These are phyloP conservation scores for Prototheca wickerhamii DNA, from an alignment of 163 green algal genomes.

Conservation along the genomic window DNA sequence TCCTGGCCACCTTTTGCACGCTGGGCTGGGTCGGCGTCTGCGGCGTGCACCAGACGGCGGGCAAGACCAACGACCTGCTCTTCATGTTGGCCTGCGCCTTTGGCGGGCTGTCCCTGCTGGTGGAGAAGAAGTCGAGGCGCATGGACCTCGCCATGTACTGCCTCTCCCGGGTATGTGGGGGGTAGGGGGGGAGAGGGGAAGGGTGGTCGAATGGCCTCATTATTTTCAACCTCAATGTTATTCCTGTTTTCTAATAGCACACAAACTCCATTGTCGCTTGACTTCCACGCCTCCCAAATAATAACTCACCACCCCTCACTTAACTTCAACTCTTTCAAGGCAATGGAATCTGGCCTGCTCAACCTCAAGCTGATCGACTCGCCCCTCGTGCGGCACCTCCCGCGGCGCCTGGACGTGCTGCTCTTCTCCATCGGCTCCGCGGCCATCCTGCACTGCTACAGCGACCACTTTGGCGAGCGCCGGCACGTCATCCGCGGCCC, in stretches of 20 bases:
- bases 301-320: neutral
- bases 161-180: slow-evolving; percentile 37
- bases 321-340: neutral
- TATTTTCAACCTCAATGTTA: no score
- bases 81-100: slow-evolving; percentile 32
- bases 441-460: slow-evolving; percentile 91
- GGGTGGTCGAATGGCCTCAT: no score
- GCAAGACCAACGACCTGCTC: slow-evolving; percentile 23
- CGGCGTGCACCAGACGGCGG: slow-evolving; percentile 30
- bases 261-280: no score
- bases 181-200: no score
- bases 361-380: neutral
- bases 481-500: slow-evolving; percentile 51
- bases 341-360: neutral
- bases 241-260: no score
- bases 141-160: slow-evolving; percentile 96
- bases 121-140: slow-evolving; percentile 91
- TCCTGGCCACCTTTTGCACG: slow-evolving; percentile 69
- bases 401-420: slow-evolving; percentile 61
- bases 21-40: slow-evolving; percentile 49
- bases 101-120: slow-evolving; percentile 64
- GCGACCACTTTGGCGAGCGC: slow-evolving; percentile 40
- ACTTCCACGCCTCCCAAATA: neutral
- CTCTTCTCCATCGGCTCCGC: slow-evolving; percentile 67
- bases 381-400: neutral